These are phyloP conservation scores for Zalaria obscura DNA, from an alignment of 2,329 filamentous ascomycete species.

Conservation along the genomic window DNA sequence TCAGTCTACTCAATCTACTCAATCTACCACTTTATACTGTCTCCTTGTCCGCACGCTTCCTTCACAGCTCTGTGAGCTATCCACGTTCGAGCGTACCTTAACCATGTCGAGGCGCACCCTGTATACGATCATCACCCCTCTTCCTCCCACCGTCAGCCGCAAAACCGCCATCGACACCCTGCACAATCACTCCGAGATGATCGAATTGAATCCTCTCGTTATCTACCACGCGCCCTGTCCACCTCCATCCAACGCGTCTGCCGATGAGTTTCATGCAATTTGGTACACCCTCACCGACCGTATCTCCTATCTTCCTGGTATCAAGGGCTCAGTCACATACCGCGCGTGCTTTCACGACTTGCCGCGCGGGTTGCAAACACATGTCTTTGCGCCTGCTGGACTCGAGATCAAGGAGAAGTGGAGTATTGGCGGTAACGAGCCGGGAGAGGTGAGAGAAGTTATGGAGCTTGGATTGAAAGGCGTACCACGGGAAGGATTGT, in stretches of 20 bases:
- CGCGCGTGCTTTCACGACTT: slow-evolving; percentile 69
- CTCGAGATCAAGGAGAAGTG: slow-evolving; percentile 68
- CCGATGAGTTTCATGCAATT: slow-evolving; percentile 55
- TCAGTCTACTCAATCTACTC: too few species aligned
- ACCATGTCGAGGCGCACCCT: slow-evolving; percentile 54
- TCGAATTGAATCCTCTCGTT: slow-evolving; percentile 75
- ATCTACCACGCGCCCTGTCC: slow-evolving; percentile 55
- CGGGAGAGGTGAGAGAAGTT: slow-evolving; percentile 52
- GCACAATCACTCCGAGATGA: slow-evolving; percentile 69
- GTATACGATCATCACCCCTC: slow-evolving; percentile 67
- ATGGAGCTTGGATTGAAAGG: slow-evolving; percentile 43
- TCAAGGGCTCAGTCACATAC: slow-evolving; percentile 58
- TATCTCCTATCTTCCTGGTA: slow-evolving; percentile 59
- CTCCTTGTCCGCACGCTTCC: too few species aligned
- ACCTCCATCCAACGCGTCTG: slow-evolving; percentile 49
- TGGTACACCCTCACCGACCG: slow-evolving; percentile 76
- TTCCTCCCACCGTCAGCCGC: slow-evolving; percentile 54
- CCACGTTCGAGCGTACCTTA: not conserved
- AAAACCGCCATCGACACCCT: slow-evolving; percentile 61
- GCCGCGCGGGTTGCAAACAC: slow-evolving; percentile 60
- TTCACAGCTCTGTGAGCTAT: too few species aligned
- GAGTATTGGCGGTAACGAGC: slow-evolving; percentile 57
- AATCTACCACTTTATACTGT: too few species aligned
- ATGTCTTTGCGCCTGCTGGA: slow-evolving; percentile 70
- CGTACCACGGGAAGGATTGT: slow-evolving; percentile 55